Percentiles rank a stretch among this genome's conserved stretches.
Conservation (phyloP, 495 filamentous ascomycete genomes). For the Aspergillus sclerotioniger region DNA sequence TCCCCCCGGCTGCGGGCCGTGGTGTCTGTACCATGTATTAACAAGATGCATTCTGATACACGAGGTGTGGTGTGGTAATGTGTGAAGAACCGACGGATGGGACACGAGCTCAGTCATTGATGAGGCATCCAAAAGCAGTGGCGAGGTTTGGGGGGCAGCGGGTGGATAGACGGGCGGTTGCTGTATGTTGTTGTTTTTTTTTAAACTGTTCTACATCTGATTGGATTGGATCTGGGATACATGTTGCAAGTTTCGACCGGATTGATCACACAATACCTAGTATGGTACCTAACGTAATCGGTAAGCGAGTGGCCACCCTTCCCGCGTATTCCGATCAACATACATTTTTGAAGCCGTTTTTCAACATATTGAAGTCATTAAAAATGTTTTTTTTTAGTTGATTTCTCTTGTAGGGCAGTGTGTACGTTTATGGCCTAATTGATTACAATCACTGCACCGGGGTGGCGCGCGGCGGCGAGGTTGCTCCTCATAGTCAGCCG, state of each 20-base stretch:
- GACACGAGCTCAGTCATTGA: neutral
- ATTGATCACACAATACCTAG: no score
- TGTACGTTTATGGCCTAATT: no score
- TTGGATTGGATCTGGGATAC: constrained; percentile 2
- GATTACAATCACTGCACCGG: no score
- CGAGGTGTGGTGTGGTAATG: constrained; percentile 2
- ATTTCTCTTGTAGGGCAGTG: no score
- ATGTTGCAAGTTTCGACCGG: neutral
- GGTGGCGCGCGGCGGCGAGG: no score
- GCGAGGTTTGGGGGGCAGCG: neutral
- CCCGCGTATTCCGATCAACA: no score
- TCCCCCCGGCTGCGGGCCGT: constrained; percentile 5
- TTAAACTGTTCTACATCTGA: constrained; percentile 3
- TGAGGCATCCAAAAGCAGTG: neutral
- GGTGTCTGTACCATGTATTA: constrained; percentile 27
- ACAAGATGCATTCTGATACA: constrained; percentile 8
- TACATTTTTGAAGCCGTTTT: no score
- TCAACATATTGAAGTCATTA: no score
- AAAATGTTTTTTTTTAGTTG: no score
- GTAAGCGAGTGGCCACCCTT: no score
- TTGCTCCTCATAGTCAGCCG: no score
- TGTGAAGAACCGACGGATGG: neutral
- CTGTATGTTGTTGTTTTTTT: constrained; percentile 2
- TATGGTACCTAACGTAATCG: no score
- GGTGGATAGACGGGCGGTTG: constrained; percentile 13